Base-by-base conservation (phyloP, 208 protist genomes). In the Angomonas deanei region DNA sequence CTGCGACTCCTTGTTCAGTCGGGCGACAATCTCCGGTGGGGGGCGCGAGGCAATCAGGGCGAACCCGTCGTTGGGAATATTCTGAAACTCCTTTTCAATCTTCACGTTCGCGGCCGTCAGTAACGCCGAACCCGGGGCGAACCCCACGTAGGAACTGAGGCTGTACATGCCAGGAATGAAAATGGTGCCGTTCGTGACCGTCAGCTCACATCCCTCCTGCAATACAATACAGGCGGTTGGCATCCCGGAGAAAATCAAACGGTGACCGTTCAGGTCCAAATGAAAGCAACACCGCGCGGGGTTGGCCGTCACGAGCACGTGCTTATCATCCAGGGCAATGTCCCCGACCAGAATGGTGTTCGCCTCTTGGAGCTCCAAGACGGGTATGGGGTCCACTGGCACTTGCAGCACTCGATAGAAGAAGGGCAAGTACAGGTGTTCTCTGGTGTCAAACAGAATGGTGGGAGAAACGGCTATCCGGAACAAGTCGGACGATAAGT, bases 161-260 rank as follows among this genome's bases (percentile, higher is more conserved):
- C 77, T 68, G 74, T 92, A 92, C 75, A 87, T 76, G 52, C 90
- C 86, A 0, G 90, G 82, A 1, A 96, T 64, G 11, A 83, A 61
- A 38, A 96, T 61, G n/a, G 74, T 82, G 57, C 90, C 90, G 76
- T 93, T 96, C 21, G 76, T 86, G 58, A 96, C 82, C 30, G 77
- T 90, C 63, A 96, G 58, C 48, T 96, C 78, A 64, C 82, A 91
- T 56, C 83, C 78, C 31, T 92, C 85, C 57, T 66, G 70, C 27
- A 96, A 61, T 2, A 92, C 73, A 48, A 96, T 74, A 70, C 86
- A 79, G 0, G 67, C 70, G 13, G 76, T 77, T 30, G 90, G 86
- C 3, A 61, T 13, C 17, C 66, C 78, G 1, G 74, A 83, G 15
- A 93, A 61, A 28, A 65, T 68, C 6, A 96, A 66, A 26, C 30